Conservation (phyloP, 2,329 filamentous ascomycete genomes). For the Fusarium torulosum region DNA sequence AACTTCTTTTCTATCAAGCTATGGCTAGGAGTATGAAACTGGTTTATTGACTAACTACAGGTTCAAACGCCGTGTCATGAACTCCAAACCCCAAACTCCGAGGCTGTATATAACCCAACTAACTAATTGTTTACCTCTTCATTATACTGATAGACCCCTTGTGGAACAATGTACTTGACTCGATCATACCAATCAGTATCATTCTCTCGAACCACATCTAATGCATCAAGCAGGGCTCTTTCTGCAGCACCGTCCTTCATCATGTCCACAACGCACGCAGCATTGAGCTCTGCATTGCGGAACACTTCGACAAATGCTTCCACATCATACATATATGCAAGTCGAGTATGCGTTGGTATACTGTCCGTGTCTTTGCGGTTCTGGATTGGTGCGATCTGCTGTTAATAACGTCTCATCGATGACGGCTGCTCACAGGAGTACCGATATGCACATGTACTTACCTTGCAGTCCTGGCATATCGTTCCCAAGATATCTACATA, state of each 20-base stretch:
- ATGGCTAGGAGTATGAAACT: background rate
- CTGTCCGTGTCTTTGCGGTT: slow-evolving; percentile 33
- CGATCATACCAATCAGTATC: slow-evolving; percentile 36
- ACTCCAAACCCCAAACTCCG: background rate
- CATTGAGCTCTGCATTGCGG: slow-evolving; percentile 37
- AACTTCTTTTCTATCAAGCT: background rate
- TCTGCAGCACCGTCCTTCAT: slow-evolving; percentile 38
- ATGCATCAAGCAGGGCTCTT: slow-evolving; percentile 33
- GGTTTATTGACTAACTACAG: background rate
- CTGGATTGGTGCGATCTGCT: slow-evolving; percentile 21
- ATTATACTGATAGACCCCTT: slow-evolving; percentile 34
- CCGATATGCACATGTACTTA: slow-evolving; percentile 27
- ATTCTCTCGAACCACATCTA: slow-evolving; percentile 37
- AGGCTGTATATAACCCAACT: background rate
- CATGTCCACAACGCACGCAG: slow-evolving; percentile 41
- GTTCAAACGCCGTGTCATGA: slow-evolving; percentile 1
- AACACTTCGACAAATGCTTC: slow-evolving; percentile 38
- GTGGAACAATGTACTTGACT: slow-evolving; percentile 32
- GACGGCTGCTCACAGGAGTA: slow-evolving; percentile 18
- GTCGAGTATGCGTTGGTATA: slow-evolving; percentile 42
- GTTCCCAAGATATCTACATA: slow-evolving; percentile 40
- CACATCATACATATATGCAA: slow-evolving; percentile 42
- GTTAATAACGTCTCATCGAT: slow-evolving; percentile 33
- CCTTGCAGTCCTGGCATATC: slow-evolving; percentile 41
- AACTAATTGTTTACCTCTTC: slow-evolving; percentile 6